Evolutionary conservation across 2,329 filamentous ascomycete genomes (phyloP), one percentile per base, ranked within the genome.

Genomic region (Aspergillus sp.): DNA sequence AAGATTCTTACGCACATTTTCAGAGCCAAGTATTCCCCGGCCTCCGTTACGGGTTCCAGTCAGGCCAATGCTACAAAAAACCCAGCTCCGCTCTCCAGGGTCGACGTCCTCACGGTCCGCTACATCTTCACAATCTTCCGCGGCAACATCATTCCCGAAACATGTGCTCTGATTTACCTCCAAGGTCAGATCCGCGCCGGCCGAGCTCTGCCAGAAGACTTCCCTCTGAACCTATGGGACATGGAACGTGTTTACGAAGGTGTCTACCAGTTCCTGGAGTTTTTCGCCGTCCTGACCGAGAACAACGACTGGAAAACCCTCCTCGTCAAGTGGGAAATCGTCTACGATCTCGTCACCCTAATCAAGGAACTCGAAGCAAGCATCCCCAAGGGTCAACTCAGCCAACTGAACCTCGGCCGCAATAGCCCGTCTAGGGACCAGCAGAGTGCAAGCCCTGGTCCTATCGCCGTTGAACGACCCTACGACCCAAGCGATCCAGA

Each of bases 231-330:
- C 67, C 84, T 92, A 47, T 98, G 93, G 93, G 93, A 98, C 68
- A 96, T 98, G 89, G 93, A 98, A 72, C 86, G 93, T 13, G 93
- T 96, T 57, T 96, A 96, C 72, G 93, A 98, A 68, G 93, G 93
- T 0, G 85, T 98, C 1, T 91, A 93, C 51, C 93, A 97, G 73
- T 96, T 96, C 69, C 85, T 98, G 2, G 93, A 97, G 66, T 96
- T 98, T 71, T 89, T 97, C 53, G 91, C 89, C 15, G 93, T 95
- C 0, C 85, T 96, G 26, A 92, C 91, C 0, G 93, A 96, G 68
- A 89, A 93, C 66, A 83, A 88, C 43, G 88, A 91, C 50, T 91
- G 91, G 80, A 90, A 96, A 61, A 83, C 86, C 42, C 88, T 96
- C 61, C 83, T 98, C 39, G 90, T 96, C 49, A 89, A 96, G 62